A percentile compares a stretch with the other conserved stretches of the same genome.
phyloP scores from a whole-genome alignment of 1,284 basidiomycete genomes.

The Ustilago cynodontis region DNA sequence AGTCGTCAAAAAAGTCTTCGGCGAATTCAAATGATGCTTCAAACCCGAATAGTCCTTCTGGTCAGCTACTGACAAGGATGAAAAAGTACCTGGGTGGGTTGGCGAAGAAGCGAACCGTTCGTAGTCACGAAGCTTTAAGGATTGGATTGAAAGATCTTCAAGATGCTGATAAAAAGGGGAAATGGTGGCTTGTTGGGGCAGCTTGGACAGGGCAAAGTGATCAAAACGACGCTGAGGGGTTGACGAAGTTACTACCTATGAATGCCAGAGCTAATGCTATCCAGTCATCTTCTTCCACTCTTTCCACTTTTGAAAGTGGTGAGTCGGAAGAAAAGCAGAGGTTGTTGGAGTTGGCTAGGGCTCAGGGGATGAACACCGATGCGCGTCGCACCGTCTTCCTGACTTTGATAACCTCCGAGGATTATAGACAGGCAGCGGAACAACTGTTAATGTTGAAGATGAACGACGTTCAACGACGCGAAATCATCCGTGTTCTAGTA shows the following conservation, averaged over 20 bases:
- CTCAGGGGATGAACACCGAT: conserved; percentile 99
- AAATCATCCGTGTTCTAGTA: conserved; percentile 89
- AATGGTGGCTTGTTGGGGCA: conserved; percentile 99
- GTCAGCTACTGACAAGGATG: conserved; percentile 50
- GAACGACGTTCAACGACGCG: conserved; percentile 90
- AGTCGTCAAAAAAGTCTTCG: conserved; percentile 25
- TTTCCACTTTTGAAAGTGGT: conserved; percentile 29
- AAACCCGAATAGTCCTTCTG: conserved; percentile 26
- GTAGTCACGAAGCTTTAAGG: conserved; percentile 55
- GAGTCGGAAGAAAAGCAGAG: conserved; percentile 74
- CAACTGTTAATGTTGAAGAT: conserved; percentile 84
- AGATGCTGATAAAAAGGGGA: conserved; percentile 86
- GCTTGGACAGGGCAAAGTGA: conserved; percentile 95
- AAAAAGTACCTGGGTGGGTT: conserved; percentile 61
- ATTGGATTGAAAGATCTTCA: conserved; percentile 80
- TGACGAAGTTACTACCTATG: conserved; percentile 50
- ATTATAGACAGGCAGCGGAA: conserved; percentile 93
- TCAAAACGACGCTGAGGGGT: conserved; percentile 73
- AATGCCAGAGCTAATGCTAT: conserved; percentile 25
- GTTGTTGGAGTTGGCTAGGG: conserved; percentile 83
- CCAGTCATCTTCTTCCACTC: conserved; percentile 27
- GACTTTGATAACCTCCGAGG: conserved; percentile 83
- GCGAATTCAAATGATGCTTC: conserved; percentile 13
- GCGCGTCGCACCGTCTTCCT: conserved; percentile 90
- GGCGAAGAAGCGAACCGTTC: conserved; percentile 57